Evolutionary conservation across 305 asterid genomes (phyloP).

Genomic region (Plantago lanceolata): DNA sequence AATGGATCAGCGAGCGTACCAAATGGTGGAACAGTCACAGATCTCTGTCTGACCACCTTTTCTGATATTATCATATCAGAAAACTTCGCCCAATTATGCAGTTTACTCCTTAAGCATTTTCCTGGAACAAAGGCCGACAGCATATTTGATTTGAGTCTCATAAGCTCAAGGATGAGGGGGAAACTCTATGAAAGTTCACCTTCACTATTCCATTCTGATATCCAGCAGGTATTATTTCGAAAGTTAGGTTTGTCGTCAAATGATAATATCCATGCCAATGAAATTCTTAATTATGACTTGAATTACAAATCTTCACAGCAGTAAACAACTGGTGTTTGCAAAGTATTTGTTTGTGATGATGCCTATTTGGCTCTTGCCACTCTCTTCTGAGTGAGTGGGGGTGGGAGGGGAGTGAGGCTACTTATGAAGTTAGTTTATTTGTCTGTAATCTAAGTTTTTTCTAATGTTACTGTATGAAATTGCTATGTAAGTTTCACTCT

Average conservation of each 20-base stretch:
- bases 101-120: slow-evolving; percentile 57
- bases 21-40: slow-evolving; percentile 36
- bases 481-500: no score
- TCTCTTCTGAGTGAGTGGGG: neutral
- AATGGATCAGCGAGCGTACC: slow-evolving; percentile 41
- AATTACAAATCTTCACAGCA: neutral
- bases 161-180: slow-evolving; percentile 72
- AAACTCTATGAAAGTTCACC: slow-evolving; percentile 69
- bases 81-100: slow-evolving; percentile 64
- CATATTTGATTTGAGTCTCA: slow-evolving; percentile 47
- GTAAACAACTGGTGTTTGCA: slow-evolving; percentile 6
- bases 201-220: slow-evolving; percentile 56
- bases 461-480: no score
- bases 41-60: slow-evolving; percentile 52
- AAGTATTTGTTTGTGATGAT: neutral
- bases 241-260: neutral
- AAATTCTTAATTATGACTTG: neutral
- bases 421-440: no score
- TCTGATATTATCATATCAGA: slow-evolving; percentile 62
- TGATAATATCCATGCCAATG: no score
- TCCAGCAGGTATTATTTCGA: slow-evolving; percentile 59
- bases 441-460: no score
- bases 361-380: slow-evolving; percentile 3
- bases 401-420: neutral
- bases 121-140: slow-evolving; percentile 55